Base-by-base conservation (phyloP, 257 asterid genomes). In the Solanum chiquidenum region DNA sequence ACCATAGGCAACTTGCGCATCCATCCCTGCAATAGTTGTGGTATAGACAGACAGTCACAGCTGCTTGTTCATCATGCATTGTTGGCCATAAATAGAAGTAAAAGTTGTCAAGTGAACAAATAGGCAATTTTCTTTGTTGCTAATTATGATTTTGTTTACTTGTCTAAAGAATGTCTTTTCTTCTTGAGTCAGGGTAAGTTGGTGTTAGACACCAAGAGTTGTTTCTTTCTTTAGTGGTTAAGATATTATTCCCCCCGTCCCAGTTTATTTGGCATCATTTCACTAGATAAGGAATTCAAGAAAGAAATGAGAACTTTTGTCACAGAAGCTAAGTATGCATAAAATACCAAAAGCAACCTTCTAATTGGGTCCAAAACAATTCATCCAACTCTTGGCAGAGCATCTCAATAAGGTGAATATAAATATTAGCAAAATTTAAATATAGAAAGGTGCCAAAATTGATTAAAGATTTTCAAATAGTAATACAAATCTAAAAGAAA, bases 1-100 rank as follows among this genome's bases (percentile, higher is more conserved):
- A 88, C 99, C 98, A 86, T 96, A 94, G 66, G 99, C 98, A 62
- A 96, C 98, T 92, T 93, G 96, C 40, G 99, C 99, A 91, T 96
- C 99, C 99, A 96, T 96, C 71, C 99, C 99, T 96, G 91, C 87
- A 90, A 35, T 37, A 87, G 90, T 69, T 87, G 27, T 83, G 84
- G 35, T 58, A 66, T 88, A 58, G 90, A 60, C 86, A 82, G 33
- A 88, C 83, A 33, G 52, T 66, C 86, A 87, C 42, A 58, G 49
- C 88, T 73, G 84, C 27, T 31, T 73, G 64, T 12, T 60, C 68
- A 55, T 79, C 75, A 75, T 14, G 82, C 46, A 85, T 33, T 37
- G 58, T 64, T 38, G 29, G 7, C 60, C 27, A 74, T 31, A 86
- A 18, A 29, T 44, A 71, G 5, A 49, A 86, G 34, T 5, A 86